Base-by-base conservation (phyloP, 2,329 filamentous ascomycete genomes). In the Fusarium sambucinum region DNA sequence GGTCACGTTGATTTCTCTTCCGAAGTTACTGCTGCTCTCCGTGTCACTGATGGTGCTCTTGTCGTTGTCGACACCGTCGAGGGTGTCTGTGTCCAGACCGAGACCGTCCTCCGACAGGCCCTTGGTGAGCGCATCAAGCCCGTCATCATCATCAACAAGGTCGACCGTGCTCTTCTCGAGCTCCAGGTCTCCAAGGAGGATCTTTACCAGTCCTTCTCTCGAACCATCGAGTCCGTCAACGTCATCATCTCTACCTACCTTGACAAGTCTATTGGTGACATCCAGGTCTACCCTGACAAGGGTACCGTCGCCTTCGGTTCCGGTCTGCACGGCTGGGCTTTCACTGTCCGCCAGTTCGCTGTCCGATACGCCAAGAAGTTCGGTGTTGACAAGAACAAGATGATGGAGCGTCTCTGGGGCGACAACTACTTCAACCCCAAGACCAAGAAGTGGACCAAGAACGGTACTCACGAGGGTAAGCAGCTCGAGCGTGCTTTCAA, bases 1-100 rank as follows among this genome's bases (percentile, higher is more conserved):
- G 96, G 96, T 89, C 96, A 99, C 95, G 96, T 99, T 87, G 96
- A 99, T 87, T 99, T 99, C 91, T 99, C 96, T 41, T 99, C 96
- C 74, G 96, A 99, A 83, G 96, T 99, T 81, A 99, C 96, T 80
- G 96, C 96, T 82, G 96, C 96, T 81, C 95, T 99, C 80, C 96
- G 96, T 93, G 96, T 99, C 85, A 99, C 96, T 77, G 96, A 99
- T 80, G 96, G 96, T 93, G 96, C 96, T 78, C 93, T 99, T 75
- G 96, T 99, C 80, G 96, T 99, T 85, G 96, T 99, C 87, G 96
- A 99, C 88, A 97, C 94, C 84, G 92, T 99, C 76, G 96, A 97
- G 85, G 96, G 96, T 94, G 96, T 99, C 78, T 99, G 96, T 85
- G 96, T 99, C 82, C 96, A 99, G 89, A 99, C 96, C 81, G 96